These are phyloP conservation scores for Cutaneotrichosporon spelunceum DNA, from an alignment of 1,284 basidiomycete genomes.

Conservation along the genomic window DNA sequence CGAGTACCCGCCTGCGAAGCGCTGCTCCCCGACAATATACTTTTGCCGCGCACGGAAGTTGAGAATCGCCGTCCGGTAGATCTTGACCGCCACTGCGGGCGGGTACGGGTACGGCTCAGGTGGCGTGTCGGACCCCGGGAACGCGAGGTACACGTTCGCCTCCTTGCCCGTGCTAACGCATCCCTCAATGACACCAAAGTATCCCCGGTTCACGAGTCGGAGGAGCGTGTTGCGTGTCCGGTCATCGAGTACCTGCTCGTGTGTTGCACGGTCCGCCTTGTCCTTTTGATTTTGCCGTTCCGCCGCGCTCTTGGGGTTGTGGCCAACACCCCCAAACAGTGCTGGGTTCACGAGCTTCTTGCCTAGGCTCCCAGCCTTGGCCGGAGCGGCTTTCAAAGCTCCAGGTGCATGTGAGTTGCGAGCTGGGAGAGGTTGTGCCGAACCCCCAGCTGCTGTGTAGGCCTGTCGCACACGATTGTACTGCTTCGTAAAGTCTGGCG, in stretches of 20 bases:
- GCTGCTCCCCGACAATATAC: constrained; percentile 84
- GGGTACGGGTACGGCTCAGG: constrained; percentile 55
- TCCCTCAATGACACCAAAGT: constrained; percentile 83
- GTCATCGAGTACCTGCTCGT: constrained; percentile 88
- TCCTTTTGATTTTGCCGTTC: constrained; percentile 83
- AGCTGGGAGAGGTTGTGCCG: constrained; percentile 34
- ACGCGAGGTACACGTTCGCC: constrained; percentile 90
- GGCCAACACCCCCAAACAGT: constrained; percentile 62
- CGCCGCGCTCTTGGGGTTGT: constrained; percentile 83
- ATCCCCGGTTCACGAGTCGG: constrained; percentile 85
- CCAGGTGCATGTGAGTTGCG: constrained; percentile 33
- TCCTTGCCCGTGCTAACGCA: constrained; percentile 96
- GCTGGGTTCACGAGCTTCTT: constrained; percentile 66
- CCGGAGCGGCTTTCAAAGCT: constrained; percentile 48
- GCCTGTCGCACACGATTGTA: constrained; percentile 89
- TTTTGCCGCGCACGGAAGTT: constrained; percentile 95
- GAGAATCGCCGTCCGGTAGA: constrained; percentile 97
- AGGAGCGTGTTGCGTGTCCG: constrained; percentile 84
- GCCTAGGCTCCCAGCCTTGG: constrained; percentile 55
- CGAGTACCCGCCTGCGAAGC: constrained; percentile 89
- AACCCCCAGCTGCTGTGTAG: constrained; percentile 26
- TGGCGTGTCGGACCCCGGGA: constrained; percentile 60
- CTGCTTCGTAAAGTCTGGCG: constrained; percentile 89
- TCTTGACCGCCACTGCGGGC: constrained; percentile 80
- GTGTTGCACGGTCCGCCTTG: constrained; percentile 89